Evolutionary conservation across 2,329 filamentous ascomycete species (phyloP), one percentile per base, ranked within the genome.

Genomic region (Exserohilum turcica): DNA sequence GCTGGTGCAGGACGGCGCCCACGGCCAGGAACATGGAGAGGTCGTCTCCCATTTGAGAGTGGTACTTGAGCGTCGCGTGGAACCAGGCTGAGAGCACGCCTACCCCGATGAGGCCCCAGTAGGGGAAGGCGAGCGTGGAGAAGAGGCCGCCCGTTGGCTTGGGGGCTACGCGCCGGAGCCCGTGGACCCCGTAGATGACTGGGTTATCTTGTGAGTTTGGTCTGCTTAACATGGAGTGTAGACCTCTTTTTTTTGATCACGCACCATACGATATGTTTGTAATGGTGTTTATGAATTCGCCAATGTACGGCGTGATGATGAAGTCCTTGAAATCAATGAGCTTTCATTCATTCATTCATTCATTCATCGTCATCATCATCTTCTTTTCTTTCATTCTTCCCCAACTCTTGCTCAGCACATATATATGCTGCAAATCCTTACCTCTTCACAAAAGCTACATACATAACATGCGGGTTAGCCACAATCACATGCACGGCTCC

Each of bases 11-110:
- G 48, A 85, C 76, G 0, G 81, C 75, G 54, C 79, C 81, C 18
- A 77, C 78, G 4, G 84, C 76, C 10, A 82, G 69, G 27, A 85
- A 77, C 83, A 85, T 85, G 48, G 81, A 80, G n/a, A 85, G 71
- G 60, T 86, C 83, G 59, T 86, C 84, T 57, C 77, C 74, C 77
- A 79, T 78, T 60, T 80, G 77, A 40, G 75, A 76, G 57, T 78
- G 76, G 52, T 78, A 78, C 49, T 78, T 78, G 39, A 79, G 54
- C 0, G 75, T 78, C 1, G 75, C 67, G 63, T 80, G 78, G 53
- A 76, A 80, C 54, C 74, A 71, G 6, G 68, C 75, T 0, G 72
- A 76, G 3, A 77, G 68, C 13, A 79, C 49, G 15, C 78, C 78
- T 6, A 80, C 78, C 32, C 67, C 64, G 16, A 76, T 74, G 7